phyloP scores from a whole-genome alignment of 352 stramenopile genomes.

The Elongisporangium prolatum region DNA sequence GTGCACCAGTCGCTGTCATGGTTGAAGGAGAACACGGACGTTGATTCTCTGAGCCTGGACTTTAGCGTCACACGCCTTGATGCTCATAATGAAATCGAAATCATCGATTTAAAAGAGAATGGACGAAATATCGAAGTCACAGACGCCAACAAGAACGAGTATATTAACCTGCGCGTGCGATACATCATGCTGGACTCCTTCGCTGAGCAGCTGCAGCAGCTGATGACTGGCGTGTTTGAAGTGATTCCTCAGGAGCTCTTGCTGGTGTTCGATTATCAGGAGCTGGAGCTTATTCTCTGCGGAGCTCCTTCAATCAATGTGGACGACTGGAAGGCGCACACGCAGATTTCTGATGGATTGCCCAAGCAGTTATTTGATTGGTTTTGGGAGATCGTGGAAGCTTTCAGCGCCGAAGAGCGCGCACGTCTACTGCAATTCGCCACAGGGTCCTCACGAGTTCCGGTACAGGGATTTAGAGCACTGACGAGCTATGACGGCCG shows the following conservation, averaged over 20 bases:
- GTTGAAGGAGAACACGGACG: constrained; percentile 56
- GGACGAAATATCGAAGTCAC: constrained; percentile 55
- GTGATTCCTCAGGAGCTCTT: constrained; percentile 81
- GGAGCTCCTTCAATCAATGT: constrained; percentile 53
- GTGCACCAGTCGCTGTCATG: constrained; percentile 51
- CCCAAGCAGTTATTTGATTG: constrained; percentile 41
- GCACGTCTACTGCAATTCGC: constrained; percentile 53
- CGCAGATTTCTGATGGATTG: constrained; percentile 71
- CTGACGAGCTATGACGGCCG: constrained; percentile 55
- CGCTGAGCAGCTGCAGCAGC: constrained; percentile 81
- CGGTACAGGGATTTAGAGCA: constrained; percentile 56
- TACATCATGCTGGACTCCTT: constrained; percentile 92
- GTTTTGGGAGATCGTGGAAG: constrained; percentile 54
- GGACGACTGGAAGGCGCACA: constrained; percentile 50
- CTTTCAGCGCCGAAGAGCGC: constrained; percentile 46
- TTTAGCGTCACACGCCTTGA: constrained; percentile 58
- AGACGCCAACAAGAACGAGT: constrained; percentile 94
- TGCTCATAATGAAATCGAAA: constrained; percentile 38
- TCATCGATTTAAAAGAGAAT: constrained; percentile 60
- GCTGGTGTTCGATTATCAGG: constrained; percentile 52
- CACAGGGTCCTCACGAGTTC: constrained; percentile 48
- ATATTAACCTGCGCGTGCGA: constrained; percentile 89
- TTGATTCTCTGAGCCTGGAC: constrained; percentile 45
- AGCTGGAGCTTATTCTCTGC: constrained; percentile 52
- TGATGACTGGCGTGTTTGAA: constrained; percentile 92